Evolutionary conservation across 768 basidiomycete genomes (phyloP), one percentile per base, ranked within the genome.

Genomic region (Lentinula raphanica): DNA sequence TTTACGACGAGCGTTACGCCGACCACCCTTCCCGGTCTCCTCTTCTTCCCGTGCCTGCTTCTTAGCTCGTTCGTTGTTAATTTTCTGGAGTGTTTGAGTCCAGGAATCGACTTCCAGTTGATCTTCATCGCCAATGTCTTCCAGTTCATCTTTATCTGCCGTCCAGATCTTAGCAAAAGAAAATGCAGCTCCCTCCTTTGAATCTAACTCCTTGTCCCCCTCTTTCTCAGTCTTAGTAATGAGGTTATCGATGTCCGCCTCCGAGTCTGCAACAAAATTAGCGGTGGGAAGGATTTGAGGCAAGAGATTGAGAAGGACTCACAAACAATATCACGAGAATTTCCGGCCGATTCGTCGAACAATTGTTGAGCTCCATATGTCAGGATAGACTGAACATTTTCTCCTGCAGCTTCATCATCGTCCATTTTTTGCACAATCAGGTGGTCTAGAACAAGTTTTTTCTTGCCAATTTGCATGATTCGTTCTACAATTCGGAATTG

Each of bases 341-440:
- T 77, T 58, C 81, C 72, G 13, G 80, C 81, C 35, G 82, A 81
- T 40, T 90, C 85, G 15, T 53, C n/a, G 66, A 97, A 95, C 9
- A 98, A 76, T 0, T 88, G 84, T 69, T 88, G 84, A 11, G 94
- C 94, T 25, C 95, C 95, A 64, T 87, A 92, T 11, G 90, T 88
- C 15, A 98, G 80, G 60, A 97, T 93, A 2, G 90, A 91, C 66
- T 88, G 84, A n/a, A 98, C 78, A 64, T 96, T 87, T 62, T 90
- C 89, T 45, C 85, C 77, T 7, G 76, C 82, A 35, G 84, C 85
- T 45, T 90, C 90, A 49, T 82, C 83, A 56, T 92, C 89, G 62
- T 94, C 92, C 88, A 96, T 94, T 68, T 92, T 93, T 72, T 97
- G 91, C 21, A 98, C 95, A 62, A 98, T 95, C 15, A 98, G 77